Base-by-base conservation (phyloP, 192 early-diverging fungal species). In the Dispira simplex region DNA sequence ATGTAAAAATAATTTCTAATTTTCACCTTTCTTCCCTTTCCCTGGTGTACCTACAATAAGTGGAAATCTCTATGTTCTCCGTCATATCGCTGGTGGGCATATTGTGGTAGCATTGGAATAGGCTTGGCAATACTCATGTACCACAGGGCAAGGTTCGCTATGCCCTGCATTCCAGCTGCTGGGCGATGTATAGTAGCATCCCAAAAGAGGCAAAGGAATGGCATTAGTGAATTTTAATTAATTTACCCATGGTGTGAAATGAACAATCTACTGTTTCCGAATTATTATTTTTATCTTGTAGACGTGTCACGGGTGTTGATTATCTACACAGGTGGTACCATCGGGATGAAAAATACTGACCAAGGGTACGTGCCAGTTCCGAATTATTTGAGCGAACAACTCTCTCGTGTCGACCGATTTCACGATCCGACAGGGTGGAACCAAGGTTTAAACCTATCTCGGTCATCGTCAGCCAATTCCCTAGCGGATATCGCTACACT, bases 291-390 rank as follows among this genome's bases (percentile, higher is more conserved):
- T 39, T 39, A 39, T 39, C 32, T 39, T 39, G 4, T 63, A 84
- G 88, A 86, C 67, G 76, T 90, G 18, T 90, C 88, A 12, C 72
- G 85, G 44, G 90, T 95, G 2, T 73, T 97, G 25, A 70, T 96
- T 12, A 87, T 95, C 43, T 99, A 97, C 75, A 97, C 94, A 3
- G 96, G 96, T 64, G 95, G 93, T 16, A 94, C 90, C 0, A 91
- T 93, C 67, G 90, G 91, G 20, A 95, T 94, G 92, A 85, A 83
- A 67, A 83, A 84, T 54, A 75, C 71, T 18, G 65, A 74, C 32
- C 72, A 83, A 46, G 90, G 88, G 8, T 92, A 92, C 67, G 71
- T 80, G 6, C 87, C 87, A 11, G 88, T 81, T 63, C 81, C 83
- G 10, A 88, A 92, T 21, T 96, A 87, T 67, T 75, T 98, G 25